A percentile compares a stretch with the other conserved stretches of the same genome.
phyloP scores from a whole-genome alignment of 257 asterid genomes.

The Paraleonurus japonicus region DNA sequence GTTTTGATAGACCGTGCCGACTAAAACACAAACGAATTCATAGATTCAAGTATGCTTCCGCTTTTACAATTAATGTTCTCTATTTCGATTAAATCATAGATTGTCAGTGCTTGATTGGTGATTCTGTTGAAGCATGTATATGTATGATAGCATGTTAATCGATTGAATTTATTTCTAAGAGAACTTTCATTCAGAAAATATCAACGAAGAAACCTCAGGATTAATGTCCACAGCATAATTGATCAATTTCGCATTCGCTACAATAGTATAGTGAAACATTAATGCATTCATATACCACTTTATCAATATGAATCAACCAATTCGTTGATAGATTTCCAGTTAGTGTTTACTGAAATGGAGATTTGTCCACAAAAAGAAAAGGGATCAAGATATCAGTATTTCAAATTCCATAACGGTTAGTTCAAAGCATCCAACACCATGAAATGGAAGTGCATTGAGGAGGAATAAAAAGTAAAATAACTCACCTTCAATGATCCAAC shows the following conservation, averaged over 20 bases:
- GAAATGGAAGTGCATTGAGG: conserved; percentile 6
- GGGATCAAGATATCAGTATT: neutral
- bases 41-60: too few species aligned
- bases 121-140: too few species aligned
- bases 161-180: too few species aligned
- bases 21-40: too few species aligned
- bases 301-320: neutral
- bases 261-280: neutral
- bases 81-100: too few species aligned
- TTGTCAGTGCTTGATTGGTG: too few species aligned
- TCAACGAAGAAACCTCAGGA: neutral
- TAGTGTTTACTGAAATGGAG: too few species aligned
- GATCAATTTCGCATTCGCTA: neutral
- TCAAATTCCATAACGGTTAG: neutral
- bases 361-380: too few species aligned
- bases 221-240: neutral
- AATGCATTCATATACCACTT: neutral
- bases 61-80: too few species aligned
- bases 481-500: conserved; percentile 71
- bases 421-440: conserved; percentile 11
- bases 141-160: too few species aligned
- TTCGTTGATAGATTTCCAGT: neutral
- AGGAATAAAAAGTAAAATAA: neutral
- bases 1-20: too few species aligned
- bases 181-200: neutral